Evolutionary conservation across 192 early-diverging fungal species (phyloP).

Genomic region (Entophlyctis helioformis): DNA sequence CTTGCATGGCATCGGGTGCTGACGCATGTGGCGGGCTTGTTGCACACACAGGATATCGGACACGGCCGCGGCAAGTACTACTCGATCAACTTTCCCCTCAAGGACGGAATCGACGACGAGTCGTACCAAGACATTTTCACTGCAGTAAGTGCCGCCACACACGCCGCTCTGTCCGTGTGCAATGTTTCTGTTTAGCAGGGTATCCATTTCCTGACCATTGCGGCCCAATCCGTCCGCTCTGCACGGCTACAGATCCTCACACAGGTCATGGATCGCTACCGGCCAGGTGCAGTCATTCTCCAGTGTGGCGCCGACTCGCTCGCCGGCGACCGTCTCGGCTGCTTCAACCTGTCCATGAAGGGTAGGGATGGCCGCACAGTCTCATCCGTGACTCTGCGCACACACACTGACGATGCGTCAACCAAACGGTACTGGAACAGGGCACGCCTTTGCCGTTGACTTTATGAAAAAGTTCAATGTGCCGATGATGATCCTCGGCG

Average conservation of each 20-base stretch:
- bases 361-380: too few relatives aligned
- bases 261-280: constrained; percentile 86
- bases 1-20: too few relatives aligned
- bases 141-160: constrained; percentile 18
- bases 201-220: too few relatives aligned
- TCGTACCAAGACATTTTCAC: constrained; percentile 54
- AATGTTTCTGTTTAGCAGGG: too few relatives aligned
- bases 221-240: too few relatives aligned
- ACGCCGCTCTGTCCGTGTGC: too few relatives aligned
- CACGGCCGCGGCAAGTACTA: constrained; percentile 81
- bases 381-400: too few relatives aligned
- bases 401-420: too few relatives aligned
- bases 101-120: constrained; percentile 90
- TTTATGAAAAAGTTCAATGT: constrained; percentile 89
- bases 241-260: constrained; percentile 59
- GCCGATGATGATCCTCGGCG: constrained; percentile 85
- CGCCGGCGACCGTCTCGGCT: constrained; percentile 86
- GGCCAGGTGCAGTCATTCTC: constrained; percentile 81
- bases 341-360: constrained; percentile 89
- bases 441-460: constrained; percentile 82
- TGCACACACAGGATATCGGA: constrained; percentile 88
- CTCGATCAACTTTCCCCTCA: constrained; percentile 90
- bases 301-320: constrained; percentile 98
- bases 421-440: too few relatives aligned
- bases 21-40: too few relatives aligned